phyloP scores from a whole-genome alignment of 495 filamentous ascomycete species.

The Penicillium bialowiezense region DNA sequence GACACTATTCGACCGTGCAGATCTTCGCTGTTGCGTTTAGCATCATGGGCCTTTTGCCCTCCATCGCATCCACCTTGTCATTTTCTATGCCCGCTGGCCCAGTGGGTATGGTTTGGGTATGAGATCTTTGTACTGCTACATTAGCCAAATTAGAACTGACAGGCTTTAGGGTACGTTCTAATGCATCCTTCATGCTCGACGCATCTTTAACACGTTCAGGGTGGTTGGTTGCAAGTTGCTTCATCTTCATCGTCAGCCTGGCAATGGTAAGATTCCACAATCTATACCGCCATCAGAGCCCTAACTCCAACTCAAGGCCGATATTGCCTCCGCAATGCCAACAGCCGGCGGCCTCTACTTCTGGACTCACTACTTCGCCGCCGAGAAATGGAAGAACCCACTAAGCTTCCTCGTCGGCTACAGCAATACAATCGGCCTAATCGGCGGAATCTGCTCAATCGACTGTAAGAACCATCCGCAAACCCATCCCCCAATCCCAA shows the following conservation, averaged over 20 bases:
- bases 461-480: conserved; percentile 45
- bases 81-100: conserved; percentile 68
- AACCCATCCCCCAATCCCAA: neutral
- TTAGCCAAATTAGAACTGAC: too few species aligned
- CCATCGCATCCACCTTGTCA: conserved; percentile 62
- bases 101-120: conserved; percentile 67
- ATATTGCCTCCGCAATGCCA: conserved; percentile 67
- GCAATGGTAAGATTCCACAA: conserved; percentile 49
- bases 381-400: conserved; percentile 57
- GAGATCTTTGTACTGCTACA: too few species aligned
- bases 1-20: conserved; percentile 64
- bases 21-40: conserved; percentile 71
- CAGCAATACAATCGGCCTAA: conserved; percentile 65
- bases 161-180: too few species aligned
- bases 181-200: too few species aligned
- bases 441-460: conserved; percentile 61
- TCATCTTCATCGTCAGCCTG: conserved; percentile 64
- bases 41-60: conserved; percentile 72
- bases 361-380: conserved; percentile 69
- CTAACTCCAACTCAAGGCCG: conserved; percentile 40
- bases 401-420: conserved; percentile 70
- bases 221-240: conserved; percentile 59
- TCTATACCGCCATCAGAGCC: neutral
- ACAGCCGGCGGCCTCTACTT: conserved; percentile 68
- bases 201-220: conserved; percentile 31